Conservation (phyloP, 352 stramenopile species). For the Pythium volutum region DNA sequence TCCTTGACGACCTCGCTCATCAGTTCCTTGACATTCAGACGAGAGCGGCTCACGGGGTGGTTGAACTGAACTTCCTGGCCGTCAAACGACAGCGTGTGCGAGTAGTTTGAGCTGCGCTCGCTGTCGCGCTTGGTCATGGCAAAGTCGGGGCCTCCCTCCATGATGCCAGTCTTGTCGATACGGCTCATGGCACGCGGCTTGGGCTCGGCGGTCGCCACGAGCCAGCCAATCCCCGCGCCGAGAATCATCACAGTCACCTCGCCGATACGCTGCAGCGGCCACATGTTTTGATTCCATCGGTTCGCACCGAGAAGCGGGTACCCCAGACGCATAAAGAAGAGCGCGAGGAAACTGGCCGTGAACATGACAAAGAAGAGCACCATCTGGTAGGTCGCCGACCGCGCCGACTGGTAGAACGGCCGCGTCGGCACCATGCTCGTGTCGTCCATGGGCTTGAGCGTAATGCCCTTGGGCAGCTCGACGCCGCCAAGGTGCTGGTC, state of each 20-base stretch:
- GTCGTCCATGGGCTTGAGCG: constrained; percentile 79
- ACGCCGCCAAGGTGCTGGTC: constrained; percentile 75
- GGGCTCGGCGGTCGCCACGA: constrained; percentile 60
- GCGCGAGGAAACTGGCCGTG: constrained; percentile 59
- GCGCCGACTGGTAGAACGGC: constrained; percentile 71
- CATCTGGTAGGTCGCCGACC: constrained; percentile 68
- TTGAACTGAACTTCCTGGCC: constrained; percentile 75
- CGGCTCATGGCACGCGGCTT: constrained; percentile 73
- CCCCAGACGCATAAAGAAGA: constrained; percentile 69
- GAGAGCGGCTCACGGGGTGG: constrained; percentile 62
- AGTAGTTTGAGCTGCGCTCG: constrained; percentile 55
- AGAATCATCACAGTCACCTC: constrained; percentile 71
- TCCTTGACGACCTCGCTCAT: constrained; percentile 81
- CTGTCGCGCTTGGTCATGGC: constrained; percentile 36
- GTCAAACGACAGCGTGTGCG: constrained; percentile 76
- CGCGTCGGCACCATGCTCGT: constrained; percentile 74
- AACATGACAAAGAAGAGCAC: constrained; percentile 81
- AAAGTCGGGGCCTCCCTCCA: constrained; percentile 35
- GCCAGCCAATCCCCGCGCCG: constrained; percentile 53
- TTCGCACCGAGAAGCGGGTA: constrained; percentile 67
- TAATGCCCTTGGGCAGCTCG: constrained; percentile 70
- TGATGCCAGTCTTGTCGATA: constrained; percentile 71
- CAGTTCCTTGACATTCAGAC: constrained; percentile 74
- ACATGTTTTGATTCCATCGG: constrained; percentile 71
- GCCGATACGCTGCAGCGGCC: constrained; percentile 77